phyloP scores from a whole-genome alignment of 2,329 filamentous ascomycete species.

The Acrodontium crateriforme region DNA sequence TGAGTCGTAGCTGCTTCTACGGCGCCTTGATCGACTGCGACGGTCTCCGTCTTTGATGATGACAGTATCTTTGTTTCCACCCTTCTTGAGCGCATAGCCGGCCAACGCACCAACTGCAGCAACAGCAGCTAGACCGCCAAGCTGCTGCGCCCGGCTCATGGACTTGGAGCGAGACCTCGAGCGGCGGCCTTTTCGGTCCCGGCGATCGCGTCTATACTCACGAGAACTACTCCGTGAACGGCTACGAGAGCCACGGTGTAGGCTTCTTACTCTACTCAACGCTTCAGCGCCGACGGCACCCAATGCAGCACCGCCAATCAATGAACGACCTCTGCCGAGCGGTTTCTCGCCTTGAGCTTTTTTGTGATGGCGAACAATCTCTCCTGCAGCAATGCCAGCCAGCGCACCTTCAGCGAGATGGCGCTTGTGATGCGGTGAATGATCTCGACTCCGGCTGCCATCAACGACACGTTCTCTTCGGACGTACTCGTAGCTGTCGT shows the following conservation, averaged over 20 bases:
- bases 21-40: constrained; percentile 32
- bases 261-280: constrained; percentile 35
- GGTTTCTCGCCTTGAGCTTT: constrained; percentile 42
- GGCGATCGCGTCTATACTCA: constrained; percentile 5
- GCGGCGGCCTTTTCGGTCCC: constrained; percentile 17
- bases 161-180: constrained; percentile 30
- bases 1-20: constrained; percentile 26
- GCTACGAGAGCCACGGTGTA: constrained; percentile 12
- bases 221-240: constrained; percentile 1
- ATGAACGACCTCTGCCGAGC: constrained; percentile 37
- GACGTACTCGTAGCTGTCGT: constrained; percentile 48
- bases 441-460: constrained; percentile 20
- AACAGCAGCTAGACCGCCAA: constrained; percentile 46
- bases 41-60: constrained; percentile 28
- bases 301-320: constrained; percentile 46
- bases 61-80: constrained; percentile 33
- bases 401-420: constrained; percentile 50
- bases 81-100: constrained; percentile 36
- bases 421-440: constrained; percentile 35
- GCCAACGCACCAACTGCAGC: constrained; percentile 47
- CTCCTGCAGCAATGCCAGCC: constrained; percentile 46
- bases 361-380: constrained; percentile 43
- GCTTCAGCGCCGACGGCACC: constrained; percentile 49
- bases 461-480: constrained; percentile 31
- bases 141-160: constrained; percentile 34